Conservation (phyloP, 768 basidiomycete genomes). For the Tephrocybe sp. region DNA sequence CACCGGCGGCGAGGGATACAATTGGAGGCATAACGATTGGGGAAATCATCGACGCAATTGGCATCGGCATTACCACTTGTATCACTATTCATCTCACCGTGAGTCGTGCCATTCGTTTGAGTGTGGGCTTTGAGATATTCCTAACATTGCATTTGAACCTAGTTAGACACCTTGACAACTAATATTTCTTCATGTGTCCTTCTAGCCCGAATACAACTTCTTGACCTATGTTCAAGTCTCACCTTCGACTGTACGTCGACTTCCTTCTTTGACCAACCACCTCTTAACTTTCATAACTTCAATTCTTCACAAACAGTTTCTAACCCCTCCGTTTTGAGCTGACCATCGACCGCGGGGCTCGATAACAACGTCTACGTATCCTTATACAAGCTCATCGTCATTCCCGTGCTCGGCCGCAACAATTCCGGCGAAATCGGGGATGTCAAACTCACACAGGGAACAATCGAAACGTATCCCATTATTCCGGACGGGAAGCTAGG, state of each 20-base stretch:
- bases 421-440: slow-evolving; percentile 60
- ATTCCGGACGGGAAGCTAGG: slow-evolving; percentile 56
- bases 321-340: slow-evolving; percentile 47
- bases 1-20: too few species aligned
- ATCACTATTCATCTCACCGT: too few species aligned
- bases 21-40: too few species aligned
- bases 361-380: slow-evolving; percentile 55
- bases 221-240: slow-evolving; percentile 20
- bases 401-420: slow-evolving; percentile 47
- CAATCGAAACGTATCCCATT: slow-evolving; percentile 47
- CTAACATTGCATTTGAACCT: too few species aligned
- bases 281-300: not conserved
- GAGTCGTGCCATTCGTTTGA: too few species aligned
- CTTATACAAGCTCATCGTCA: slow-evolving; percentile 51
- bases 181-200: slow-evolving; percentile 36
- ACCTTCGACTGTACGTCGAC: slow-evolving; percentile 34
- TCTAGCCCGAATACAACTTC: not conserved
- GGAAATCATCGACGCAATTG: too few species aligned
- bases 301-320: slow-evolving; percentile 25
- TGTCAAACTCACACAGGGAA: slow-evolving; percentile 57
- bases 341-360: slow-evolving; percentile 46
- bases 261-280: not conserved
- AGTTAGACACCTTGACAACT: slow-evolving; percentile 36
- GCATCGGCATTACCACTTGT: too few species aligned
- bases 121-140: too few species aligned